These are phyloP conservation scores for Cunninghamia lanceolata DNA, from an alignment of 75 land plant genomes.

Conservation along the genomic window DNA sequence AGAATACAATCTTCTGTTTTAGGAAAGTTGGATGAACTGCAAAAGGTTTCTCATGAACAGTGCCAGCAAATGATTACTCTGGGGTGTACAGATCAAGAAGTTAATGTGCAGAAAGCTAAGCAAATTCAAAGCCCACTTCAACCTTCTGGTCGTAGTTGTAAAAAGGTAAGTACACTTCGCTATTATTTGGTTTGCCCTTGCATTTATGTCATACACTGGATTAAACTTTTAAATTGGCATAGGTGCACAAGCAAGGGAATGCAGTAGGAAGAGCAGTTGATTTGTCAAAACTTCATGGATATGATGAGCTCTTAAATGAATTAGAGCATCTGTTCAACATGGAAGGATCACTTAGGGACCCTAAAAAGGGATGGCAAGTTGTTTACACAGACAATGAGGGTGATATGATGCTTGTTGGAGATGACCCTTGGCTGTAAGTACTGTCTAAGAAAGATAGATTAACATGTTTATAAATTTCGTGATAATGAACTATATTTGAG, in stretches of 20 bases:
- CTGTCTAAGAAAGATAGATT: neutral
- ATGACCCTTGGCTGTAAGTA: constrained; percentile 86
- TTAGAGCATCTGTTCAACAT: constrained; percentile 59
- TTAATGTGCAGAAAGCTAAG: constrained; percentile 12
- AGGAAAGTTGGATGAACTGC: neutral
- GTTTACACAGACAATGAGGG: constrained; percentile 88
- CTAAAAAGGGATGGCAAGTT: constrained; percentile 70
- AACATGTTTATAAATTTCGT: neutral
- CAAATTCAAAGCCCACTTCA: constrained; percentile 13
- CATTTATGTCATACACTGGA: neutral
- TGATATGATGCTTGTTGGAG: constrained; percentile 88
- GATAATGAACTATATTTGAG: neutral
- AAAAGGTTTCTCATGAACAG: constrained; percentile 8
- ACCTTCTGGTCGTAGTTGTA: constrained; percentile 42
- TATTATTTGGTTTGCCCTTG: neutral
- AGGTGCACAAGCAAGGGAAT: constrained; percentile 87
- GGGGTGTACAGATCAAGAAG: neutral
- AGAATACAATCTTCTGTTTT: neutral
- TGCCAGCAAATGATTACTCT: constrained; percentile 6
- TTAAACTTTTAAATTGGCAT: neutral
- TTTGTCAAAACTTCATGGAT: constrained; percentile 60
- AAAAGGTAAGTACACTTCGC: constrained; percentile 25
- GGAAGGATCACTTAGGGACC: constrained; percentile 60
- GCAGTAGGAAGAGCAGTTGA: constrained; percentile 75
- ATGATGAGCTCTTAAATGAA: constrained; percentile 43